phyloP scores from a whole-genome alignment of 2,329 filamentous ascomycete genomes.

The Beauveria bassiana region DNA sequence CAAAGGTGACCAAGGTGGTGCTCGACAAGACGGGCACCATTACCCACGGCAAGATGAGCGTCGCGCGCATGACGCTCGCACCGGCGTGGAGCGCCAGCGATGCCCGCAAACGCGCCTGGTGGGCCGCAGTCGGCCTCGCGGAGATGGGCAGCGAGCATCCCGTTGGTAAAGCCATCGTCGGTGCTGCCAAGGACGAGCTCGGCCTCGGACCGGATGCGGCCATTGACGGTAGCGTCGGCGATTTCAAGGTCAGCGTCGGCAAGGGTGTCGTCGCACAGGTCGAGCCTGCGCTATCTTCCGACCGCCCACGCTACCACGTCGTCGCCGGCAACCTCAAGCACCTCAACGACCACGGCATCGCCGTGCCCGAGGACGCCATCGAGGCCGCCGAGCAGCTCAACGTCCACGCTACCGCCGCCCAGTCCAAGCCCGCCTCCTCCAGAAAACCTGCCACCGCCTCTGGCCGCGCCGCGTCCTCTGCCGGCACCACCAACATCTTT shows the following conservation, averaged over 20 bases:
- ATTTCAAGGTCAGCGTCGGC: constrained; percentile 78
- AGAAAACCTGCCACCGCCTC: constrained; percentile 14
- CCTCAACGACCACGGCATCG: constrained; percentile 62
- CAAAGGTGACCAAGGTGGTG: constrained; percentile 81
- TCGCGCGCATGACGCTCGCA: constrained; percentile 62
- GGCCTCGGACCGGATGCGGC: constrained; percentile 62
- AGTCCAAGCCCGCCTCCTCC: constrained; percentile 42
- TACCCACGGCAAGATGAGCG: constrained; percentile 91
- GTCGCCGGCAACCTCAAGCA: constrained; percentile 76
- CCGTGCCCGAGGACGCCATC: constrained; percentile 55
- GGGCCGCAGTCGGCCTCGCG: constrained; percentile 89
- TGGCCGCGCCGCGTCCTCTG: constrained; percentile 26
- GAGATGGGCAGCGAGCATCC: constrained; percentile 96
- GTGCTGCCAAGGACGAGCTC: constrained; percentile 67
- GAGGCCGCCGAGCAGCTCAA: constrained; percentile 55
- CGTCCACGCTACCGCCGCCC: constrained; percentile 43
- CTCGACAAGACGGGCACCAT: constrained; percentile 95
- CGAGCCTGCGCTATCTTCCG: constrained; percentile 62
- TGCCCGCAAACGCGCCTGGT: constrained; percentile 73
- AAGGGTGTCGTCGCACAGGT: constrained; percentile 77
- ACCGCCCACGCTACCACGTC: constrained; percentile 67
- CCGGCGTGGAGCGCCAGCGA: constrained; percentile 62
- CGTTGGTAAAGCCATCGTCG: constrained; percentile 80
- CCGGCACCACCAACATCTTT: constrained; percentile 85
- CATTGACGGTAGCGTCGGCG: constrained; percentile 75